phyloP scores from a whole-genome alignment of 768 basidiomycete species.

The Suillus sp. region DNA sequence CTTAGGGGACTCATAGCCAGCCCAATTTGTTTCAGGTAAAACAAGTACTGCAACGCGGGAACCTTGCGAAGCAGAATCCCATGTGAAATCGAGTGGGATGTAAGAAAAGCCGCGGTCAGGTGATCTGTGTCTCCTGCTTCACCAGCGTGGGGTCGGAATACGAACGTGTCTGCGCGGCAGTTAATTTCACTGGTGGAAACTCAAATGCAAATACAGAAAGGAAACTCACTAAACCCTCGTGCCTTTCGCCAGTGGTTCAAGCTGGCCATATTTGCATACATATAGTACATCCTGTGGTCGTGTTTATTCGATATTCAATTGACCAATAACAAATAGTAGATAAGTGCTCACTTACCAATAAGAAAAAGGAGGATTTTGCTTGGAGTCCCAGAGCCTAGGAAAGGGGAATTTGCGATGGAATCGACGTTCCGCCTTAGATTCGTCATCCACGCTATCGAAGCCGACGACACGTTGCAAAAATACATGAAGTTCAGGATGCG shows the following conservation, averaged over 20 bases:
- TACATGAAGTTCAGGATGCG: conserved; percentile 92
- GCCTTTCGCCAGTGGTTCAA: conserved; percentile 89
- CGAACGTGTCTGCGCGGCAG: conserved; percentile 77
- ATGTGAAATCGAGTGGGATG: conserved; percentile 97
- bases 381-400: conserved; percentile 85
- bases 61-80: conserved; percentile 99
- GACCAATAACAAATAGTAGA: neutral
- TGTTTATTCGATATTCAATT: conserved; percentile 9
- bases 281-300: conserved; percentile 83
- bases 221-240: conserved; percentile 84
- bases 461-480: conserved; percentile 95
- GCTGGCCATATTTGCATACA: conserved; percentile 95
- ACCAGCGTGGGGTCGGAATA: conserved; percentile 94
- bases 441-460: conserved; percentile 99
- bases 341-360: conserved; percentile 70
- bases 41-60: conserved; percentile 94
- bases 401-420: conserved; percentile 94
- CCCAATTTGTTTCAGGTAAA: conserved; percentile 97
- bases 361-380: conserved; percentile 90
- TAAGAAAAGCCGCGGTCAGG: conserved; percentile 92
- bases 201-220: neutral
- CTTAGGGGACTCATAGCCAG: conserved; percentile 98
- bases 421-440: conserved; percentile 89
- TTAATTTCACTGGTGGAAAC: neutral
- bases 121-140: conserved; percentile 99